Base-by-base conservation (phyloP, 192 early-diverging fungal genomes). In the Podila clonocystis region DNA sequence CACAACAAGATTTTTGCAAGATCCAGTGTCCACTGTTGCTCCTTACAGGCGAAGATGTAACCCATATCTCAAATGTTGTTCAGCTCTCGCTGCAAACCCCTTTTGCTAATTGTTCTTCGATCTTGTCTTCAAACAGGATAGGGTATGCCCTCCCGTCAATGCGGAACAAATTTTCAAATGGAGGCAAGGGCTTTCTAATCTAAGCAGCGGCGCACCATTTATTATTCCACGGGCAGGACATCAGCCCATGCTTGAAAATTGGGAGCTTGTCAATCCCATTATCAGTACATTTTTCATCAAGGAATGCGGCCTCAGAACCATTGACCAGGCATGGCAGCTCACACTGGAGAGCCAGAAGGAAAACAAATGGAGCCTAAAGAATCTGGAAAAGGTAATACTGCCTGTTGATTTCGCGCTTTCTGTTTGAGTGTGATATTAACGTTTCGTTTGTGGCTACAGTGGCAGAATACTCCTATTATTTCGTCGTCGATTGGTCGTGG, bases 321-420 rank as follows among this genome's bases (percentile, higher is more conserved):
- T 89, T 61, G 85, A 85, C 65, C 82, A 83, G 9, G 77, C 82
- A 22, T 89, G 86, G 88, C 88, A 89, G 50, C 85, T 89, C 17
- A 65, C 85, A 4, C 67, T 78, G 60, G 85, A 85, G 63, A 85
- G 83, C 13, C 70, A 82, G 26, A 74, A 79, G n/a, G 88, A 89
- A 36, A 89, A 88, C 65, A 89, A 87, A 36, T 89, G 88, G 88
- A 86, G 86, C 70, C 67, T 89, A n/a, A 89, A 89, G 69, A 89
- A 89, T 38, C 85, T 79, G 31, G 86, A 87, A 80, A 89, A 89
- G 86, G 86, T 89, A 63, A 33, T 26, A n/a, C 33, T 50, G 11
- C 41, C 15, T 45, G 7, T 34, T 49, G 30, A 2, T 50, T 17
- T 45, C 15, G 8, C 1, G 41, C 13, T 45, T 45, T 45, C 41